Conservation (phyloP, 2,329 filamentous ascomycete species). For the Cadophora luteo-olivacea region DNA sequence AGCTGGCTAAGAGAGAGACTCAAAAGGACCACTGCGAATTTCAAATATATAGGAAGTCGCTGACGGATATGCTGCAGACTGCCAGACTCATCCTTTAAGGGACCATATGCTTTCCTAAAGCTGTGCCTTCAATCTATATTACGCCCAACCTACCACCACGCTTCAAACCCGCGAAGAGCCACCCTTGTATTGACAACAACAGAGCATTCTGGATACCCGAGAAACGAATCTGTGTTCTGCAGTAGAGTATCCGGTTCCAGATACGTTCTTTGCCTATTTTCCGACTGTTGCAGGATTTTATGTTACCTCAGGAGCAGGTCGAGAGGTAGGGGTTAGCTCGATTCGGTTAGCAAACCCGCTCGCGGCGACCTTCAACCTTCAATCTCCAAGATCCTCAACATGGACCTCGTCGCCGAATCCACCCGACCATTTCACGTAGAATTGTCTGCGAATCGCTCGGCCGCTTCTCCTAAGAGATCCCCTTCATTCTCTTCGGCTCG, state of each 20-base stretch:
- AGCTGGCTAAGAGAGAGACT: background rate
- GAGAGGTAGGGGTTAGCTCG: slow-evolving; percentile 19
- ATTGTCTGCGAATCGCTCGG: slow-evolving; percentile 6
- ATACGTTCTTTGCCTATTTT: background rate
- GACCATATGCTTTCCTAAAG: background rate
- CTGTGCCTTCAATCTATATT: slow-evolving; percentile 2
- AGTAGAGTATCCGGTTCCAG: background rate
- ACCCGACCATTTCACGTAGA: slow-evolving; percentile 23
- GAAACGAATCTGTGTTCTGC: background rate
- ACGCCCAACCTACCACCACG: background rate
- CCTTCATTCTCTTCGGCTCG: slow-evolving; percentile 22
- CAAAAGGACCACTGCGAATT: background rate
- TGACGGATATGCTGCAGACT: background rate
- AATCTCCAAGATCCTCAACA: slow-evolving; percentile 12
- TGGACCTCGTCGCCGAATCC: slow-evolving; percentile 21
- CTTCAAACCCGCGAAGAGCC: background rate
- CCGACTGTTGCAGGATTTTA: slow-evolving; percentile 9
- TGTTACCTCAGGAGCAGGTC: slow-evolving; percentile 8
- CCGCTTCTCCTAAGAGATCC: slow-evolving; percentile 23
- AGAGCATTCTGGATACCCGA: background rate
- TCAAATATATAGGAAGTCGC: background rate
- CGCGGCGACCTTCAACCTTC: slow-evolving; percentile 6
- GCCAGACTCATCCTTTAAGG: background rate
- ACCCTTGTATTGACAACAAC: background rate
- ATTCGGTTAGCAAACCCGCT: slow-evolving; percentile 2